Conservation (phyloP, 306 rosid genomes). For the Lagenaria siceraria region DNA sequence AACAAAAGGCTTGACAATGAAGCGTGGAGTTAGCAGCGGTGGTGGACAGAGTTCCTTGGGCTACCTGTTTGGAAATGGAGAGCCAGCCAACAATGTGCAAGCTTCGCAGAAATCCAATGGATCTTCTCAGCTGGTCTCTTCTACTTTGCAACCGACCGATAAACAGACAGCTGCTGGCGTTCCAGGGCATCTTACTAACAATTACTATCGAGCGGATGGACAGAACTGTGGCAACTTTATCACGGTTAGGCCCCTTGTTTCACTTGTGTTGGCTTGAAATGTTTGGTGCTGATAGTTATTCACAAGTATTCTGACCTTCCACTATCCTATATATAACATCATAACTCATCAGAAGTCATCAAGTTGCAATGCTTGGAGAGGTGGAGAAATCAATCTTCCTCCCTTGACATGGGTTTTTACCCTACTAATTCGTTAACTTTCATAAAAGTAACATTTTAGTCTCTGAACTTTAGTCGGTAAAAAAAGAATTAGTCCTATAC, state of each 20-base stretch:
- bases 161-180: conserved; percentile 58
- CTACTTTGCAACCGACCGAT: conserved; percentile 28
- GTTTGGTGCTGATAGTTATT: neutral
- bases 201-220: conserved; percentile 67
- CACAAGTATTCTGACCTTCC: neutral
- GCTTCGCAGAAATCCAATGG: conserved; percentile 14
- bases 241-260: conserved; percentile 38
- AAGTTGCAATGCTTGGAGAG: neutral
- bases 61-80: conserved; percentile 68
- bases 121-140: conserved; percentile 13
- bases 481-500: too few relatives aligned
- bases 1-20: conserved; percentile 27
- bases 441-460: too few relatives aligned
- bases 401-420: neutral
- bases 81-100: conserved; percentile 20
- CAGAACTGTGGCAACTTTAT: conserved; percentile 89
- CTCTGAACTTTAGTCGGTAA: too few relatives aligned
- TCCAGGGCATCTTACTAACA: conserved; percentile 56
- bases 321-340: neutral
- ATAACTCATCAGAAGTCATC: neutral
- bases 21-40: conserved; percentile 74
- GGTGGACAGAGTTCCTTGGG: conserved; percentile 85
- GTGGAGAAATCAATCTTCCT: neutral
- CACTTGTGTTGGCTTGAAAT: neutral
- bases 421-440: neutral